phyloP scores from a whole-genome alignment of 2,329 filamentous ascomycete species.

The Fusarium illudens region DNA sequence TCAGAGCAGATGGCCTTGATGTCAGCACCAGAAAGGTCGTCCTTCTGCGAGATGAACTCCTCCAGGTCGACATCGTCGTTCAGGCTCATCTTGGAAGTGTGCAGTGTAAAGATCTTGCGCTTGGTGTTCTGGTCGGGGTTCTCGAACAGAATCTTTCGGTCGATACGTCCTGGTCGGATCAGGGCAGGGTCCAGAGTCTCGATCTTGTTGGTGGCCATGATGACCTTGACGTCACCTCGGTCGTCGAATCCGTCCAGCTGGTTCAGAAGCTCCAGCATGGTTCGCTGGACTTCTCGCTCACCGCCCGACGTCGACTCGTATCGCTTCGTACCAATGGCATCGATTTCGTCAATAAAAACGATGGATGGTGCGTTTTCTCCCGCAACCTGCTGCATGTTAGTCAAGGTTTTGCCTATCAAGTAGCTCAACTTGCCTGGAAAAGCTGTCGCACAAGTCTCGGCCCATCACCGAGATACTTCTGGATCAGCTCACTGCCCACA shows the following conservation, averaged over 20 bases:
- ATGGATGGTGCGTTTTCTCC: conserved; percentile 97
- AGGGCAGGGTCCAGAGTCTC: conserved; percentile 95
- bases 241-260: conserved; percentile 99
- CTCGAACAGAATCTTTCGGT: conserved; percentile 89
- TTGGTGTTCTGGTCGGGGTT: conserved; percentile 83
- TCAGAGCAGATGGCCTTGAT: conserved; percentile 99
- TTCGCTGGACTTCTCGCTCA: conserved; percentile 96
- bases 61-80: conserved; percentile 97
- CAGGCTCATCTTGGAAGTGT: conserved; percentile 98
- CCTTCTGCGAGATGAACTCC: conserved; percentile 98
- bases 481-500: conserved; percentile 95
- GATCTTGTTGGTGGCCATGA: conserved; percentile 99
- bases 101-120: conserved; percentile 97
- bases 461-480: conserved; percentile 98
- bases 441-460: conserved; percentile 94
- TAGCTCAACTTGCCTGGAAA: conserved; percentile 70
- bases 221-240: conserved; percentile 97
- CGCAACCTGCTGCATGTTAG: conserved; percentile 69
- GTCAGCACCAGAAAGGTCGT: conserved; percentile 94
- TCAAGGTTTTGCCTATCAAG: neutral
- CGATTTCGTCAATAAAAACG: conserved; percentile 99
- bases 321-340: conserved; percentile 97
- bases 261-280: conserved; percentile 97
- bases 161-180: conserved; percentile 96
- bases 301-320: conserved; percentile 98